Evolutionary conservation across 257 asterid species (phyloP), one percentile per base, ranked within the genome.

Genomic region (Scutellaria minor): DNA sequence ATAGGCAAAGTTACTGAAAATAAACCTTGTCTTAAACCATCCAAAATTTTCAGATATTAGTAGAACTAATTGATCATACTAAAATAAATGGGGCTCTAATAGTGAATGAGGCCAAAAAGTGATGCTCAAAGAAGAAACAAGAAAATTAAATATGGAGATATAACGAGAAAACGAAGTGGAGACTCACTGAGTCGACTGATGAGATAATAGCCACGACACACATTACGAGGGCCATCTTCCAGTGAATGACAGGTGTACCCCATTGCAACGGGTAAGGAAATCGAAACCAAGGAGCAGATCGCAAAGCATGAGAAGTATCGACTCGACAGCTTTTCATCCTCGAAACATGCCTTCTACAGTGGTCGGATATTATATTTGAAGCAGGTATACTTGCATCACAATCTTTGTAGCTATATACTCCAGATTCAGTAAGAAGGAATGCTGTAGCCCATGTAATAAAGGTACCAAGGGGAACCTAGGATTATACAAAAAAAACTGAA

Each of bases 191-290:
- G 81, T 95, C 98, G 31, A 95, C 99, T 18, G 98, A 85, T 45
- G 99, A 78, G 60, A 95, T 88, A 66, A 95, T 81, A 66, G 99
- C 88, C 63, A 88, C 99, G 53, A 86, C 92, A 73, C 99, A 95
- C 99, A 95, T 95, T 40, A 92, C 92, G 24, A 92, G 85, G 78
- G 96, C 97, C 96, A 86, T 90, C 79, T 90, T 95, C 99, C 98
- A 92, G 78, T 80, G 83, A 75, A 95, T 88, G 75, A 86, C 90
- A 3, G 99, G 99, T 10, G 81, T 86, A 20, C 99, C 99, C 99
- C 99, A 95, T 76, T 95, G 99, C 75, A 95, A 80, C 0, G 99
- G 99, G 63, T 88, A 95, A 57, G 98, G 98, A 83, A 95, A 90
- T 76, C 98, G 83, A 79, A 92, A 95, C 98, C 97, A 95, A 5